Conservation (phyloP, 164 flowering plant genomes). For the Macadamia tetraphylla region DNA sequence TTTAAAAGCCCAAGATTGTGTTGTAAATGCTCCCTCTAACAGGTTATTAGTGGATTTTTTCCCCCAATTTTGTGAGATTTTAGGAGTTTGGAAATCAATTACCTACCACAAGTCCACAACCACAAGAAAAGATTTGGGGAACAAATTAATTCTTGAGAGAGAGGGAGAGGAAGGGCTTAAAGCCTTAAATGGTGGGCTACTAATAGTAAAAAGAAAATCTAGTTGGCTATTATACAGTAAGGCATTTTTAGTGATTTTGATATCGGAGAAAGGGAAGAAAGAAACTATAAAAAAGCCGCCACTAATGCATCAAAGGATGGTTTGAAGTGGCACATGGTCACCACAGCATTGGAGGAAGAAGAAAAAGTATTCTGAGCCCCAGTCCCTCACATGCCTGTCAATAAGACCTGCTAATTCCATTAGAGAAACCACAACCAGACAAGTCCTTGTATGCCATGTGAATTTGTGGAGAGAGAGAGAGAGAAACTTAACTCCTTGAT, state of each 20-base stretch:
- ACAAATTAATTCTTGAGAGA: too few species aligned
- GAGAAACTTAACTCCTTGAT: neutral
- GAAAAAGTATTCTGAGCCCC: constrained; percentile 2
- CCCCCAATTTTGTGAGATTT: too few species aligned
- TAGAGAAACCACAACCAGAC: constrained; percentile 10
- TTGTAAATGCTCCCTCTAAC: too few species aligned
- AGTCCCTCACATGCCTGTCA: constrained; percentile 23
- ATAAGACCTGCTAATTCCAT: constrained; percentile 12
- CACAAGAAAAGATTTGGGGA: too few species aligned
- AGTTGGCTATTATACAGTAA: neutral
- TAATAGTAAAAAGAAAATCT: too few species aligned
- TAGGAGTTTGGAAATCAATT: too few species aligned
- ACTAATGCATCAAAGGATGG: constrained; percentile 3
- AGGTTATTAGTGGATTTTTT: too few species aligned
- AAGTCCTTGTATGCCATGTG: constrained; percentile 10
- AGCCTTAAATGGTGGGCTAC: too few species aligned
- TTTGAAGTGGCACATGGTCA: constrained; percentile 20
- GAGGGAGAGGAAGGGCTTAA: too few species aligned
- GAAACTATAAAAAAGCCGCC: neutral
- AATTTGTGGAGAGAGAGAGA: constrained; percentile 1
- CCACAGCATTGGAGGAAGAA: constrained; percentile 17
- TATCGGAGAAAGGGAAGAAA: neutral
- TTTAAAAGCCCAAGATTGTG: neutral
- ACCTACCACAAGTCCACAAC: too few species aligned
- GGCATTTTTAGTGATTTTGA: constrained; percentile 4